These are phyloP conservation scores for Tolypocladium amazonense DNA, from an alignment of 2,329 filamentous ascomycete species.

Conservation along the genomic window DNA sequence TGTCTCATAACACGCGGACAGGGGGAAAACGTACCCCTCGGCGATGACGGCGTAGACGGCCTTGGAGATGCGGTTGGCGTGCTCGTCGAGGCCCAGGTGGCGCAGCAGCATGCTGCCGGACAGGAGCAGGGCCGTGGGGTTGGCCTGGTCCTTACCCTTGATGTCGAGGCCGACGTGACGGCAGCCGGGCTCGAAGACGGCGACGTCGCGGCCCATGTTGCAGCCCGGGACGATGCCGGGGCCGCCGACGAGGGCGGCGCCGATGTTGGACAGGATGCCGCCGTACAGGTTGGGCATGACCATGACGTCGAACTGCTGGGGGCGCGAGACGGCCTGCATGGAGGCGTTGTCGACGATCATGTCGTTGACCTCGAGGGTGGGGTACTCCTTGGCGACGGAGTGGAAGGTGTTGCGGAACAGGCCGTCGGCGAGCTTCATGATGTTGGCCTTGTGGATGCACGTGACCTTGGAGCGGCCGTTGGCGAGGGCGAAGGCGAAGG, in stretches of 20 bases:
- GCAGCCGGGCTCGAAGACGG: slow-evolving; percentile 98
- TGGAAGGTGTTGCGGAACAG: slow-evolving; percentile 98
- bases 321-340: slow-evolving; percentile 95
- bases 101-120: slow-evolving; percentile 95
- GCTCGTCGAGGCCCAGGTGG: slow-evolving; percentile 93
- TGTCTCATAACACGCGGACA: too few species aligned
- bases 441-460: slow-evolving; percentile 99
- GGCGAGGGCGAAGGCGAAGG: slow-evolving; percentile 93
- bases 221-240: slow-evolving; percentile 95
- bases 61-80: slow-evolving; percentile 96
- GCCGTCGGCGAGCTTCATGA: slow-evolving; percentile 99
- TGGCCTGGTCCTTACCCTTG: slow-evolving; percentile 98
- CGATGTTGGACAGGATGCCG: slow-evolving; percentile 97
- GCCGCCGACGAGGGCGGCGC: slow-evolving; percentile 90
- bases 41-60: slow-evolving; percentile 68
- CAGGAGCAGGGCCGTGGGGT: slow-evolving; percentile 91
- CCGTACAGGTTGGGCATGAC: slow-evolving; percentile 99
- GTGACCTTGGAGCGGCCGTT: slow-evolving; percentile 99
- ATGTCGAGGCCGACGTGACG: slow-evolving; percentile 98
- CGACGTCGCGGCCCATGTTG: slow-evolving; percentile 98
- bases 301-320: slow-evolving; percentile 99
- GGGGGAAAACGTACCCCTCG: slow-evolving; percentile 65
- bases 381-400: slow-evolving; percentile 86
- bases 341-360: slow-evolving; percentile 99
- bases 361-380: slow-evolving; percentile 90